Percentiles rank a stretch among this genome's conserved stretches.
Evolutionary conservation across 441 rosid genomes (phyloP).

Genomic region (Capsella rubella): DNA sequence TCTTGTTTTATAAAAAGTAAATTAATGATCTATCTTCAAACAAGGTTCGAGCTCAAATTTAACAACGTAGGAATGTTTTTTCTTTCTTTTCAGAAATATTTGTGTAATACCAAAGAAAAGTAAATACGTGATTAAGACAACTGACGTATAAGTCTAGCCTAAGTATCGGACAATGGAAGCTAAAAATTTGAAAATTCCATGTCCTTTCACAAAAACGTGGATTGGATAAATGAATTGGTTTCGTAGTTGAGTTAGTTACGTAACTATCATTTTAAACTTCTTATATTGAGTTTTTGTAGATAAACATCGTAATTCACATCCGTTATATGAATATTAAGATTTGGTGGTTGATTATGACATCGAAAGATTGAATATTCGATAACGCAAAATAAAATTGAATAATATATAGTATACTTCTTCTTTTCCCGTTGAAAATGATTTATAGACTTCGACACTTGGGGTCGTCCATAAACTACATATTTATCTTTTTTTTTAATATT

Average conservation of each 20-base stretch:
- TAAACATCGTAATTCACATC: slow-evolving; percentile 36
- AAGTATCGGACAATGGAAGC: slow-evolving; percentile 28
- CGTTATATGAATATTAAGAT: slow-evolving; percentile 7
- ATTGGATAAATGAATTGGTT: slow-evolving; percentile 1
- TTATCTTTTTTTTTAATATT: slow-evolving; percentile 5
- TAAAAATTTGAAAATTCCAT: neutral
- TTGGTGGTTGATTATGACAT: slow-evolving; percentile 36
- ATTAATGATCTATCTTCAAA: neutral
- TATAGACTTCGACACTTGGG: slow-evolving; percentile 14
- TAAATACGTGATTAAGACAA: slow-evolving; percentile 2
- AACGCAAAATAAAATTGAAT: neutral
- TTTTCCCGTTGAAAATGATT: neutral
- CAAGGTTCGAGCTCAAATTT: slow-evolving; percentile 13
- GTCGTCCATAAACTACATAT: slow-evolving; percentile 7
- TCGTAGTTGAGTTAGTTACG: slow-evolving; percentile 42
- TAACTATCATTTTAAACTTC: slow-evolving; percentile 29
- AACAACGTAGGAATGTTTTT: too few species aligned
- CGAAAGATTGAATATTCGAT: slow-evolving; percentile 10
- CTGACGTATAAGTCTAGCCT: slow-evolving; percentile 30
- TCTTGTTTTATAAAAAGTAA: slow-evolving; percentile 2
- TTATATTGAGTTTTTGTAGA: slow-evolving; percentile 14
- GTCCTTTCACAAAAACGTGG: slow-evolving; percentile 16
- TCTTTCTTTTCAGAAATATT: neutral
- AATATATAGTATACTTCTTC: neutral
- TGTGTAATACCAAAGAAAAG: neutral